Evolutionary conservation across 345 rosid species (phyloP).

Genomic region (Pelargonium nanum): DNA sequence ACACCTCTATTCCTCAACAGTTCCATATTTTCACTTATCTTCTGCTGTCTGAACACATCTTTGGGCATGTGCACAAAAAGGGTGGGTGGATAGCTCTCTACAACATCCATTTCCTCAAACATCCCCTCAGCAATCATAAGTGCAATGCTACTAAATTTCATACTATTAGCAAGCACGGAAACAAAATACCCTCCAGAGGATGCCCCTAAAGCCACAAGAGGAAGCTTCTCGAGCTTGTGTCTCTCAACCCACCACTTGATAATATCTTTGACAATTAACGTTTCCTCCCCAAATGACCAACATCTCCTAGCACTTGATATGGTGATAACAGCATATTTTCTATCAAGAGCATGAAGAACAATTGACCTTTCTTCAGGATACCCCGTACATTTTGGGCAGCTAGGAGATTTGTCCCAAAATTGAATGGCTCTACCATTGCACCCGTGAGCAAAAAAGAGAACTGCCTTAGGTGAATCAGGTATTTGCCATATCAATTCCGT

Average conservation of each 20-base stretch:
- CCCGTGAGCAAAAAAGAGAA: constrained; percentile 83
- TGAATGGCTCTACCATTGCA: constrained; percentile 66
- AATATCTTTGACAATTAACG: constrained; percentile 31
- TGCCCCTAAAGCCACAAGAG: constrained; percentile 84
- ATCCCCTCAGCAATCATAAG: constrained; percentile 87
- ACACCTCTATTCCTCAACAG: constrained; percentile 48
- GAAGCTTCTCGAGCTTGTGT: constrained; percentile 53
- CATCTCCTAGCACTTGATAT: constrained; percentile 61
- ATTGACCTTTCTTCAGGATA: constrained; percentile 74
- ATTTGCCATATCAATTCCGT: constrained; percentile 72
- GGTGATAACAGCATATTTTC: constrained; percentile 51
- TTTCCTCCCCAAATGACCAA: constrained; percentile 67
- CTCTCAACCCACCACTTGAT: constrained; percentile 50
- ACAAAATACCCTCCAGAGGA: constrained; percentile 90
- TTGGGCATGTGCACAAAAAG: constrained; percentile 94
- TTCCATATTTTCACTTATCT: constrained; percentile 44
- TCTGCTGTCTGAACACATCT: constrained; percentile 51
- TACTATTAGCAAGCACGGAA: constrained; percentile 49
- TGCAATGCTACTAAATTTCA: constrained; percentile 58
- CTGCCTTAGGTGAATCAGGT: constrained; percentile 69
- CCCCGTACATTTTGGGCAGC: constrained; percentile 56
- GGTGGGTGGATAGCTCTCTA: constrained; percentile 55
- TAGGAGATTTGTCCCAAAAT: constrained; percentile 75
- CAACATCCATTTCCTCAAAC: constrained; percentile 48
- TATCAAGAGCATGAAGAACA: constrained; percentile 51